Evolutionary conservation across 2,329 filamentous ascomycete genomes (phyloP).

Genomic region (Neurospora crassa): DNA sequence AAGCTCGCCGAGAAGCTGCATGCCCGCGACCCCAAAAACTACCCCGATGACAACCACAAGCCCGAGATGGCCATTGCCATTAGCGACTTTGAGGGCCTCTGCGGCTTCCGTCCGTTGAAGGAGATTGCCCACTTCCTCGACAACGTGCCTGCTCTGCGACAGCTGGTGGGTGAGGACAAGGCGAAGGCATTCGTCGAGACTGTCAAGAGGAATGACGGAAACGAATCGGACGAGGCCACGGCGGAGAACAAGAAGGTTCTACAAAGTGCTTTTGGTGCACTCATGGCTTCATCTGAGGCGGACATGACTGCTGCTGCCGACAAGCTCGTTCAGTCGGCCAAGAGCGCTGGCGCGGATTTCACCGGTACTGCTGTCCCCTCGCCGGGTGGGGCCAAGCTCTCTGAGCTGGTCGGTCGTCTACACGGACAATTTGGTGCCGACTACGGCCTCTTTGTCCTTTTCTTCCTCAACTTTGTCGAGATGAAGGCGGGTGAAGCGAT

Average conservation of each 20-base stretch:
- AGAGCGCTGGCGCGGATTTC: slow-evolving; percentile 60
- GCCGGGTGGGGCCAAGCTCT: slow-evolving; percentile 51
- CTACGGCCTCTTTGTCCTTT: slow-evolving; percentile 88
- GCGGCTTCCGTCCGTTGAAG: slow-evolving; percentile 79
- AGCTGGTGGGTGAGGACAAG: slow-evolving; percentile 56
- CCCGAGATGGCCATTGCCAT: slow-evolving; percentile 99
- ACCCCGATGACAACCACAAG: slow-evolving; percentile 99
- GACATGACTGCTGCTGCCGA: slow-evolving; percentile 55
- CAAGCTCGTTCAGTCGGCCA: slow-evolving; percentile 61
- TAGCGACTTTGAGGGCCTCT: slow-evolving; percentile 91
- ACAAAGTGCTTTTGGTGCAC: slow-evolving; percentile 61
- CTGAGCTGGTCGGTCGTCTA: slow-evolving; percentile 67
- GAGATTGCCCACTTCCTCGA: slow-evolving; percentile 83
- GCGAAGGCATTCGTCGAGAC: slow-evolving; percentile 48
- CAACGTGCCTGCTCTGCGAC: slow-evolving; percentile 44
- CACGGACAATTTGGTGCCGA: slow-evolving; percentile 80
- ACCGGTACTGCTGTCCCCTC: slow-evolving; percentile 42
- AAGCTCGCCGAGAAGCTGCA: slow-evolving; percentile 85
- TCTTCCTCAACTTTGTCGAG: slow-evolving; percentile 94
- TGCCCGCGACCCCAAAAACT: slow-evolving; percentile 79
- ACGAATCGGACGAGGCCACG: slow-evolving; percentile 25
- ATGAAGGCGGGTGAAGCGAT: slow-evolving; percentile 85
- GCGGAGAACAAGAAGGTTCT: slow-evolving; percentile 68
- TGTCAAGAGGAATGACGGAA: slow-evolving; percentile 34
- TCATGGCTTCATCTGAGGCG: slow-evolving; percentile 70